Base-by-base conservation (phyloP, 805 yeast species). In the Kurtzmaniella fragi region DNA sequence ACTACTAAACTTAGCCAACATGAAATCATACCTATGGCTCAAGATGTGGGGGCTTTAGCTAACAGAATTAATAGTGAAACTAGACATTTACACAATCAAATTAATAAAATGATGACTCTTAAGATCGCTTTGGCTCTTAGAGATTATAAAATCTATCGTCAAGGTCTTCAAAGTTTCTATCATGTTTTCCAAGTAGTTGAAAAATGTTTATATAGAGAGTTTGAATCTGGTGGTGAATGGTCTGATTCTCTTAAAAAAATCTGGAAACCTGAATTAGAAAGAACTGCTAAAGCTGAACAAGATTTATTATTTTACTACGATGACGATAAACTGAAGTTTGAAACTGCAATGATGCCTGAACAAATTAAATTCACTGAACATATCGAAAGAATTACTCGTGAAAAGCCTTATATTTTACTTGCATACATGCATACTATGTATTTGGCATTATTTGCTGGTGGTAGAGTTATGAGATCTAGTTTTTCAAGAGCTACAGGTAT, bases 391-490 rank as follows among this genome's bases (percentile, higher is more conserved):
- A 71, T 70, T 7, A 73, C 83, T 28, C 54, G 53, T 32, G 79
- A 73, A 33, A 80, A 82, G 52, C 95, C 95, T 6, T 77, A 83
- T 48, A 59, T 84, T 15, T 59, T 86, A 28, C 66, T 86, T 34
- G 93, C 95, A 4, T 86, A 86, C 59, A 77, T 87, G 66, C 95
- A 86, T 56, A 93, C 84, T 35, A 73, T 86, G 78, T 86, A 86
- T 61, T 64, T 86, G 53, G 95, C 93, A 0, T 71, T 86, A 37
- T 86, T 86, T 64, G 95, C 95, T 2, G 95, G 95, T 37, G 95
- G 95, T 13, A 70, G 80, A 45, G 69, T 86, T 27, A 72, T 87
- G 77, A 67, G 82, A 43, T 79, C 89, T 0, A 75, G 80, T 13
- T 61, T 86, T 23, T 67, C 80, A 37, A 77, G 73, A 51, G 81